Percentiles rank a stretch among this genome's conserved stretches.
Conservation (phyloP, 352 stramenopile species). For the Globisporangium irregulare region DNA sequence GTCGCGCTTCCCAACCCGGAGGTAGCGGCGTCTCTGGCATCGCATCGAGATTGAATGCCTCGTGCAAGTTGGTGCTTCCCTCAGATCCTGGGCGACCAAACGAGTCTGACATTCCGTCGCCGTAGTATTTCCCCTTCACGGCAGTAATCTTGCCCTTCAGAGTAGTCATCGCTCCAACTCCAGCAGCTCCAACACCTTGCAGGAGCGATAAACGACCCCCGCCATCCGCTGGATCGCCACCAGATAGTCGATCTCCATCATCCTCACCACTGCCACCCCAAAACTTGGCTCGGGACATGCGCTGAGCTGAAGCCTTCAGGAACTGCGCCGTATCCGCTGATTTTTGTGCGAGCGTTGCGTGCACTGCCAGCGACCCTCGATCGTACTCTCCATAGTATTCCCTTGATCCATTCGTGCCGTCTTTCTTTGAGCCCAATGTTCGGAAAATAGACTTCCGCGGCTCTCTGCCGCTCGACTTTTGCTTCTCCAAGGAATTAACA, state of each 20-base stretch:
- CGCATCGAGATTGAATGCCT: conserved; percentile 70
- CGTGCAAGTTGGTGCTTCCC: conserved; percentile 17
- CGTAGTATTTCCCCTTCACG: conserved; percentile 85
- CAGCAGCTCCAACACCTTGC: conserved; percentile 54
- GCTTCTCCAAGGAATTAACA: conserved; percentile 23
- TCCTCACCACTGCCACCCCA: conserved; percentile 51
- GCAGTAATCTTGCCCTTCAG: conserved; percentile 68
- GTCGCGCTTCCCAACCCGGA: conserved; percentile 70
- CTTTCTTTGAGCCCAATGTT: conserved; percentile 75
- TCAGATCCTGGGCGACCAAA: conserved; percentile 10
- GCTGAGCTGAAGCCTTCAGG: conserved; percentile 63
- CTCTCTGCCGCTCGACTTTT: conserved; percentile 33
- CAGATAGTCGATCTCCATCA: conserved; percentile 46
- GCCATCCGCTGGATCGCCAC: conserved; percentile 40
- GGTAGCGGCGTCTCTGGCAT: conserved; percentile 56
- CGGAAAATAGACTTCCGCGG: conserved; percentile 62
- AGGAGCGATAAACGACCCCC: conserved; percentile 56
- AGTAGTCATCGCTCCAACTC: conserved; percentile 62
- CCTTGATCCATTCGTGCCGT: conserved; percentile 29
- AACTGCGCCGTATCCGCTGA: conserved; percentile 79
- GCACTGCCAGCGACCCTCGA: conserved; percentile 43
- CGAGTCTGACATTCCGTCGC: conserved; percentile 13
- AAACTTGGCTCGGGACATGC: conserved; percentile 58
- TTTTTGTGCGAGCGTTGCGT: conserved; percentile 60
- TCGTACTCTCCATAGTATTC: conserved; percentile 32